Conservation (phyloP, 78 protist genomes). For the Tieghemostelium lacteum region DNA sequence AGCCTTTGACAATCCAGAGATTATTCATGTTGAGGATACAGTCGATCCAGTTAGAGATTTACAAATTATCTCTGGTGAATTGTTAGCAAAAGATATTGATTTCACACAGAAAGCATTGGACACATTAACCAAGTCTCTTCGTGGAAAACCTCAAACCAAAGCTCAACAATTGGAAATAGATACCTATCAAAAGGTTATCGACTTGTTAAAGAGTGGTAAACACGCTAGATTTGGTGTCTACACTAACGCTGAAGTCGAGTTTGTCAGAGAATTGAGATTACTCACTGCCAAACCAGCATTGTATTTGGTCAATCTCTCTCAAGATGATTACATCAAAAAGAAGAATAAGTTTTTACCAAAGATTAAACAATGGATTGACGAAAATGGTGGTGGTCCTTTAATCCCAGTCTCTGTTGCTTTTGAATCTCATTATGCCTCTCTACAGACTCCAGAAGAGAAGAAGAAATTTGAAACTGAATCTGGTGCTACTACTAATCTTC, state of each 20-base stretch:
- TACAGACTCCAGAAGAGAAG: conserved; percentile 33
- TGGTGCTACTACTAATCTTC: conserved; percentile 27
- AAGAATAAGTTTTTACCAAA: conserved; percentile 97
- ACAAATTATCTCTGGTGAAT: conserved; percentile 94
- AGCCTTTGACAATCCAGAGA: conserved; percentile 92
- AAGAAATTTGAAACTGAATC: conserved; percentile 24
- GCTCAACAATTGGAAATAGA: conserved; percentile 59
- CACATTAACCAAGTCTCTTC: conserved; percentile 9
- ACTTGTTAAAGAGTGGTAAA: conserved; percentile 51
- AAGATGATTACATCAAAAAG: conserved; percentile 92
- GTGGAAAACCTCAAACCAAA: too few species aligned
- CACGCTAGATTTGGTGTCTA: conserved; percentile 59
- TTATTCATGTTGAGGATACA: conserved; percentile 96
- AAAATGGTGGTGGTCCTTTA: conserved; percentile 85
- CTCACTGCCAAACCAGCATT: conserved; percentile 97
- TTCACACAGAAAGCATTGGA: conserved; percentile 18
- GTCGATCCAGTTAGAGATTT: conserved; percentile 97
- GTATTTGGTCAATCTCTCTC: conserved; percentile 94
- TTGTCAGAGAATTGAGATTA: conserved; percentile 84
- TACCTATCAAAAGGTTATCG: conserved; percentile 24
- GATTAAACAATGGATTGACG: conserved; percentile 91
- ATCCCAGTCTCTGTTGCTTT: conserved; percentile 93
- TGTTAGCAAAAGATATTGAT: conserved; percentile 93
- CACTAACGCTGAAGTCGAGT: conserved; percentile 80
- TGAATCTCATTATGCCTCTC: conserved; percentile 55